Conservation (phyloP, 2,329 filamentous ascomycete genomes). For the Chaetomium sp. region DNA sequence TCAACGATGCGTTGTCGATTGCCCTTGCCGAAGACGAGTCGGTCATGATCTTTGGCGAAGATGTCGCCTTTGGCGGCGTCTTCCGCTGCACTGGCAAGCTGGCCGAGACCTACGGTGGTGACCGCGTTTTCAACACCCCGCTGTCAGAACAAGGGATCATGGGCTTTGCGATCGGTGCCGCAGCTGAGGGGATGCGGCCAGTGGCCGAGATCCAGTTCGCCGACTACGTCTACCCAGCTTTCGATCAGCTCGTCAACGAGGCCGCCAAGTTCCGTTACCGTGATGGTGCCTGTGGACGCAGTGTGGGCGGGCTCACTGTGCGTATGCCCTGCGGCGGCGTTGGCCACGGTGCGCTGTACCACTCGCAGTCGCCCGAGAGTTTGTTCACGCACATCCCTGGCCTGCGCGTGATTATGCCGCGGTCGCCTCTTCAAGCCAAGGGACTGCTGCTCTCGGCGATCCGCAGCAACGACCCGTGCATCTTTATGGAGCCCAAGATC, state of each 20-base stretch:
- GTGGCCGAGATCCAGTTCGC: slow-evolving; percentile 95
- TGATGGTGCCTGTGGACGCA: slow-evolving; percentile 50
- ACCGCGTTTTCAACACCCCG: slow-evolving; percentile 94
- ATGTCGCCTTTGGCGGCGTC: slow-evolving; percentile 94
- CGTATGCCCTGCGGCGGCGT: slow-evolving; percentile 88
- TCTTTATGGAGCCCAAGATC: slow-evolving; percentile 94
- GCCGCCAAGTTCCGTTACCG: slow-evolving; percentile 83
- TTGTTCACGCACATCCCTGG: slow-evolving; percentile 86
- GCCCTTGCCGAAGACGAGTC: slow-evolving; percentile 78
- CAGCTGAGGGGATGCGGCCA: slow-evolving; percentile 85
- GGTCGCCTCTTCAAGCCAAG: slow-evolving; percentile 83
- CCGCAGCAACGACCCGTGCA: slow-evolving; percentile 73
- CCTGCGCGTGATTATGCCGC: slow-evolving; percentile 75
- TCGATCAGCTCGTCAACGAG: slow-evolving; percentile 92
- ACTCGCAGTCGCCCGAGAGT: slow-evolving; percentile 82
- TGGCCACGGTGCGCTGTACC: slow-evolving; percentile 80
- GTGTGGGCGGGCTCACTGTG: slow-evolving; percentile 73
- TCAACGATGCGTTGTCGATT: slow-evolving; percentile 82
- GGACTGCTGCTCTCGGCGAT: slow-evolving; percentile 74
- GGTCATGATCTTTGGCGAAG: slow-evolving; percentile 89
- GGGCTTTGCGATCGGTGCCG: slow-evolving; percentile 85
- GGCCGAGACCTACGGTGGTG: slow-evolving; percentile 76
- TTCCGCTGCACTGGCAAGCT: slow-evolving; percentile 93
- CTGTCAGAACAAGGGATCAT: slow-evolving; percentile 90
- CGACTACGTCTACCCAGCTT: slow-evolving; percentile 88